Base-by-base conservation (phyloP, 2,329 filamentous ascomycete genomes). In the Trichothecium sympodiale region DNA sequence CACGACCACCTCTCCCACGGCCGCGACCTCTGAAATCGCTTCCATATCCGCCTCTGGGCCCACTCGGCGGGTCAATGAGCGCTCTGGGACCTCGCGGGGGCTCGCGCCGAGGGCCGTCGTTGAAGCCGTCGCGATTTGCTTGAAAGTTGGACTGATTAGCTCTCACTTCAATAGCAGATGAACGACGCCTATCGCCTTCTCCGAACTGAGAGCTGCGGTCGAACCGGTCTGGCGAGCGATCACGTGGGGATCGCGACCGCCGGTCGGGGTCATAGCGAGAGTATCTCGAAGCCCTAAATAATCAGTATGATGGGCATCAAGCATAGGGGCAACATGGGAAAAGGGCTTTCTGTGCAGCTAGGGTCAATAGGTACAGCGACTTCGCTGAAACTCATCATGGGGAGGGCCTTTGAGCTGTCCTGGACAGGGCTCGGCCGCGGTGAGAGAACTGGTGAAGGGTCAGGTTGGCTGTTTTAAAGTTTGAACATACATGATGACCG, bases 21-120 rank as follows among this genome's bases (percentile, higher is more conserved):
- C 61, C 60, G 10, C 61, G 53, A 38, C 65, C 67, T 43, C 74
- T 66, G 46, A 77, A 80, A 35, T 85, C 82, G 17, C 74, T 69
- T 3, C 64, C 62, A 50, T 80, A 83, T 8, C 74, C 76, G 30
- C 80, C 80, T 38, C 83, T 71, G 12, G 77, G 80, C 20, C 77
- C 77, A 43, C 70, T 74, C n/a, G 75, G 71, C 20, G 74, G 61
- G 41, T 89, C 83, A 40, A 82, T 71, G 38, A 87, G 63, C 4
- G 83, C 84, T 56, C 88, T 86, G 9, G 87, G 86, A 1, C 83
- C 87, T 38, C 86, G 73, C 3, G 87, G 87, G 2, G 83, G 80
- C 43, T 93, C 84, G 44, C 80, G 71, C 20, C 64, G 54, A 53
- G 69, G 43, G 46, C 68, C 52, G 46, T 77, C 72, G 37, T 69